phyloP scores from a whole-genome alignment of 371 early-diverging fungal species.

The Mortierella sp. region DNA sequence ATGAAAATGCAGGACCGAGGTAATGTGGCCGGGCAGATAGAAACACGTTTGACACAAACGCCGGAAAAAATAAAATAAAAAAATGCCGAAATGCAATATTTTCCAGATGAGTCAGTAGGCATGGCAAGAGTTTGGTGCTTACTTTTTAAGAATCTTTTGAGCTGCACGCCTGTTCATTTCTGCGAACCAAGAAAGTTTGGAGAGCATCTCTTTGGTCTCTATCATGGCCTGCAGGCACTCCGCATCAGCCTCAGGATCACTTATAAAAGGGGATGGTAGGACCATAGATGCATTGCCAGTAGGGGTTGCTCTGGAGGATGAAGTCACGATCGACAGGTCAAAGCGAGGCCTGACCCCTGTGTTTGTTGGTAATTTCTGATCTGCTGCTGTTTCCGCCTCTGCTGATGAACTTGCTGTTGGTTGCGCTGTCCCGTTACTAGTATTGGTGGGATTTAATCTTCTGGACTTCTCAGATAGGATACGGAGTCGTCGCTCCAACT shows the following conservation, averaged over 20 bases:
- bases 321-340: slow-evolving; percentile 38
- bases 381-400: slow-evolving; percentile 26
- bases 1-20: neutral
- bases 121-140: slow-evolving; percentile 20
- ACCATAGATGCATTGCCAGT: slow-evolving; percentile 14
- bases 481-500: slow-evolving; percentile 73
- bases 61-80: no score
- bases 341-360: slow-evolving; percentile 12
- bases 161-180: slow-evolving; percentile 77
- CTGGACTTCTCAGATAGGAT: slow-evolving; percentile 70
- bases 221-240: slow-evolving; percentile 70
- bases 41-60: slow-evolving; percentile 2
- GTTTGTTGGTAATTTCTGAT: neutral
- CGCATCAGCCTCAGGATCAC: slow-evolving; percentile 59
- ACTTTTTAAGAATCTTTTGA: slow-evolving; percentile 83
- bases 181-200: slow-evolving; percentile 72
- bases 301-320: neutral
- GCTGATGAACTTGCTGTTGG: neutral
- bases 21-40: neutral
- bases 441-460: slow-evolving; percentile 18
- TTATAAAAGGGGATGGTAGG: slow-evolving; percentile 39
- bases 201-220: slow-evolving; percentile 72
- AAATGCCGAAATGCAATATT: neutral
- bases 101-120: neutral
- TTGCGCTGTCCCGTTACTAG: neutral